These are phyloP conservation scores for Glonium stellatum DNA, from an alignment of 495 filamentous ascomycete genomes.

Conservation along the genomic window DNA sequence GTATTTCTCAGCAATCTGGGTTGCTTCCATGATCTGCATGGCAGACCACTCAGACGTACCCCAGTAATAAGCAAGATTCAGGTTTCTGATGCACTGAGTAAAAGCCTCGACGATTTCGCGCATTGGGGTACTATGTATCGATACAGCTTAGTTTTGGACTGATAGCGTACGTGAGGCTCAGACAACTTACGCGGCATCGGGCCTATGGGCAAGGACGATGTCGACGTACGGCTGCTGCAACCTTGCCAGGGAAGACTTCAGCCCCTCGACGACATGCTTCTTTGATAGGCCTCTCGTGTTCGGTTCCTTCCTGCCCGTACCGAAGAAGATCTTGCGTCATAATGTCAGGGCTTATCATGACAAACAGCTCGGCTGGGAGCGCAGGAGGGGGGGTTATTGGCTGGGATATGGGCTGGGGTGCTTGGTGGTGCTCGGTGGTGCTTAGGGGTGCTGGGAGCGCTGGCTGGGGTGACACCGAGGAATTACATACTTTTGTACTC, in stretches of 20 bases:
- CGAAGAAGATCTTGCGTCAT: slow-evolving; percentile 36
- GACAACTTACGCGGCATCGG: slow-evolving; percentile 34
- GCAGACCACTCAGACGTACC: slow-evolving; percentile 53
- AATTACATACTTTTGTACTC: slow-evolving; percentile 29
- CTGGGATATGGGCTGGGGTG: no score
- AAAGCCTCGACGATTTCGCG: slow-evolving; percentile 47
- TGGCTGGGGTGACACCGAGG: neutral
- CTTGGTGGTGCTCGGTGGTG: no score
- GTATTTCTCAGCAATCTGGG: slow-evolving; percentile 48
- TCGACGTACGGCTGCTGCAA: slow-evolving; percentile 44
- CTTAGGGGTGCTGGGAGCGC: no score
- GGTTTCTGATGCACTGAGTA: slow-evolving; percentile 41
- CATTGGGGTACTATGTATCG: slow-evolving; percentile 38
- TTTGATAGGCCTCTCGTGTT: slow-evolving; percentile 43
- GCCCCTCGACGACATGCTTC: slow-evolving; percentile 45
- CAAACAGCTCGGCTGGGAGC: no score
- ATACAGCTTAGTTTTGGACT: neutral
- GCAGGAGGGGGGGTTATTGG: no score
- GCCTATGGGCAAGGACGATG: slow-evolving; percentile 43
- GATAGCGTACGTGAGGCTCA: neutral
- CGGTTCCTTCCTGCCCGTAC: slow-evolving; percentile 43
- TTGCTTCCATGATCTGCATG: slow-evolving; percentile 50
- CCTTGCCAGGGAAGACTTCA: slow-evolving; percentile 42
- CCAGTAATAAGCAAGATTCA: slow-evolving; percentile 47
- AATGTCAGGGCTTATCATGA: neutral